These are phyloP conservation scores for Syzygium syzygioides DNA, from an alignment of 441 rosid species.

Conservation along the genomic window DNA sequence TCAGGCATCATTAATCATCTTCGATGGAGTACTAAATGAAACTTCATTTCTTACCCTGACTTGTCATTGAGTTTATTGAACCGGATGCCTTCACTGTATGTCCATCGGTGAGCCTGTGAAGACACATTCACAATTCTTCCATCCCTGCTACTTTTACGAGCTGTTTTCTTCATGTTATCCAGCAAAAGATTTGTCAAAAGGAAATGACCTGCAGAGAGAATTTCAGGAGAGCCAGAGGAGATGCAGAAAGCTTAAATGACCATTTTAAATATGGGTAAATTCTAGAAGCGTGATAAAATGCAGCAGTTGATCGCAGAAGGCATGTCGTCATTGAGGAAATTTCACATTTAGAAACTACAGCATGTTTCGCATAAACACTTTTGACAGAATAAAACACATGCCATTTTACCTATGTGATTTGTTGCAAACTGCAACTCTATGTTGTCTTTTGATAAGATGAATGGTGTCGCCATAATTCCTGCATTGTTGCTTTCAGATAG, in stretches of 20 bases:
- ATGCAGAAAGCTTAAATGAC: background rate
- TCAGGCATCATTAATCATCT: background rate
- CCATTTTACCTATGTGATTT: conserved; percentile 4
- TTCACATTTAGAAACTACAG: background rate
- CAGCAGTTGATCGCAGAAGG: background rate
- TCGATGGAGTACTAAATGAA: background rate
- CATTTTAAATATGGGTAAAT: background rate
- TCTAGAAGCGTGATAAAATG: background rate
- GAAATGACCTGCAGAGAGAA: conserved; percentile 52
- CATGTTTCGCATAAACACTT: background rate
- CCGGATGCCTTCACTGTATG: conserved; percentile 49
- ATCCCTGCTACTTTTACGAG: conserved; percentile 39
- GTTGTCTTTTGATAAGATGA: conserved; percentile 5
- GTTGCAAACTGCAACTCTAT: conserved; percentile 11
- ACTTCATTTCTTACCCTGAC: conserved; percentile 31
- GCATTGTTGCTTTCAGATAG: conserved; percentile 35
- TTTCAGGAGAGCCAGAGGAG: background rate
- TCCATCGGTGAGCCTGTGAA: conserved; percentile 41
- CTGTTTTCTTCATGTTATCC: conserved; percentile 61
- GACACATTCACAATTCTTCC: conserved; percentile 66
- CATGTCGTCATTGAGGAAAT: background rate
- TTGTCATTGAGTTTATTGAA: conserved; percentile 44
- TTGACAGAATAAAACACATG: background rate
- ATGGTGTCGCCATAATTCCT: conserved; percentile 2
- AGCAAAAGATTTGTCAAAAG: conserved; percentile 54